phyloP scores from a whole-genome alignment of 2,329 filamentous ascomycete genomes.

The Colletotrichum trifolii region DNA sequence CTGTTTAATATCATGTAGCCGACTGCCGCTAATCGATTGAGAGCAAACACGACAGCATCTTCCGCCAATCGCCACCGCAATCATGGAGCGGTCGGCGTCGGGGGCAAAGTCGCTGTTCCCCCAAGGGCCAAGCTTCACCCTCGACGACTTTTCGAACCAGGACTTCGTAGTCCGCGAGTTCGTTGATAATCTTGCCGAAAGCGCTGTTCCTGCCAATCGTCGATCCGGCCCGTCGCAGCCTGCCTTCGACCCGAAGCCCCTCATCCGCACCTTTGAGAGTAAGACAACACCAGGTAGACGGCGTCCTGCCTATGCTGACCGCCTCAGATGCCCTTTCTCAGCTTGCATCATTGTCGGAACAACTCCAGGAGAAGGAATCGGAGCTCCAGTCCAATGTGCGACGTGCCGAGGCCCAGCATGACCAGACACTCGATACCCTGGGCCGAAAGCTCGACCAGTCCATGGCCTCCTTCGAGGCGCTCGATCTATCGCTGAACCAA shows the following conservation, averaged over 20 bases:
- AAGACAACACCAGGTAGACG: conserved; percentile 39
- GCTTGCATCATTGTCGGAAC: conserved; percentile 78
- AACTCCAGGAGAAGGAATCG: conserved; percentile 90
- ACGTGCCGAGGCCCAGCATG: conserved; percentile 90
- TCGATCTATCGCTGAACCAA: conserved; percentile 85
- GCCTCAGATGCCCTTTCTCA: conserved; percentile 71
- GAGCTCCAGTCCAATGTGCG: conserved; percentile 91
- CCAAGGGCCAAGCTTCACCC: conserved; percentile 82
- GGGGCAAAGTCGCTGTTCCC: conserved; percentile 77
- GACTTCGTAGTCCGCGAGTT: conserved; percentile 99
- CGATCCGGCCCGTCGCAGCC: conserved; percentile 75
- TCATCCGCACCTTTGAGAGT: conserved; percentile 95
- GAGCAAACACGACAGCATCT: conserved; percentile 13
- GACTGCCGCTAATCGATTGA: neutral
- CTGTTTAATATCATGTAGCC: conserved; percentile 19
- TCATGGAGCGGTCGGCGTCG: conserved; percentile 56
- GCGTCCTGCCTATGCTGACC: conserved; percentile 41
- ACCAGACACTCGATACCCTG: conserved; percentile 87
- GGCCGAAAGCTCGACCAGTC: conserved; percentile 92
- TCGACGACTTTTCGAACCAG: conserved; percentile 88
- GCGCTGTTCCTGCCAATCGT: conserved; percentile 80
- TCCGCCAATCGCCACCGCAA: conserved; percentile 32
- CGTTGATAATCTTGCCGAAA: conserved; percentile 91
- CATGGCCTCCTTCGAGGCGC: conserved; percentile 89
- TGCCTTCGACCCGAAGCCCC: conserved; percentile 91